Evolutionary conservation across 805 yeast species (phyloP), one percentile per base, ranked within the genome.

Genomic region (Yarrowia hollandica): DNA sequence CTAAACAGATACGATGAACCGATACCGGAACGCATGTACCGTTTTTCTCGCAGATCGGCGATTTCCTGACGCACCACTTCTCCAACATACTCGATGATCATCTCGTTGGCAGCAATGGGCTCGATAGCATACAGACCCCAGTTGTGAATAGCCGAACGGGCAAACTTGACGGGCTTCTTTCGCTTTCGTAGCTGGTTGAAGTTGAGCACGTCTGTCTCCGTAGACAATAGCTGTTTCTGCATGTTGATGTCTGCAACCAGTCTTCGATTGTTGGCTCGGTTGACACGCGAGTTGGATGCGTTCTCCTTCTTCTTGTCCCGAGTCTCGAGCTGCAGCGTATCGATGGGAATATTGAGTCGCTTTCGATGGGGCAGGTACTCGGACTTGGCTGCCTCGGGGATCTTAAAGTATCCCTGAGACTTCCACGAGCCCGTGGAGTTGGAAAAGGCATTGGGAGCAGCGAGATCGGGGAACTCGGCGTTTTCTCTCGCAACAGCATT

Each of bases 111-210:
- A n/a, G 90, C 88, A 68, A 94, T 94, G 1, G 96, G 96, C 67
- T 94, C 98, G 67, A 88, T 75, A 0, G 99, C 99, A 72, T 90
- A 94, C 35, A 94, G 74, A 0, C 99, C 99, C 99, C 99, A 94
- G 68, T 92, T 90, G 71, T 94, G 99, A 67, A 94, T 94, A 0
- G 97, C 96, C 2, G 97, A 90, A 58, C 98, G 78, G 0, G 97
- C 97, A 77, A 91, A 91, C n/a, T 94, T 86, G 8, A 92, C 97
- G 0, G 96, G 96, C 68, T 92, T 92, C 71, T 86, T 88, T 63
- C 97, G 80, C 68, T 89, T 90, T 64, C 89, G 88, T 65, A 92
- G 79, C 63, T 92, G 95, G 69, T 91, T 92, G 73, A 90, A 79
- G 41, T 88, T 85, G 64, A 91, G 74, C 5, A 88, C 79, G 66